Base-by-base conservation (phyloP, 2,329 filamentous ascomycete species). In the Fusarium palustre region DNA sequence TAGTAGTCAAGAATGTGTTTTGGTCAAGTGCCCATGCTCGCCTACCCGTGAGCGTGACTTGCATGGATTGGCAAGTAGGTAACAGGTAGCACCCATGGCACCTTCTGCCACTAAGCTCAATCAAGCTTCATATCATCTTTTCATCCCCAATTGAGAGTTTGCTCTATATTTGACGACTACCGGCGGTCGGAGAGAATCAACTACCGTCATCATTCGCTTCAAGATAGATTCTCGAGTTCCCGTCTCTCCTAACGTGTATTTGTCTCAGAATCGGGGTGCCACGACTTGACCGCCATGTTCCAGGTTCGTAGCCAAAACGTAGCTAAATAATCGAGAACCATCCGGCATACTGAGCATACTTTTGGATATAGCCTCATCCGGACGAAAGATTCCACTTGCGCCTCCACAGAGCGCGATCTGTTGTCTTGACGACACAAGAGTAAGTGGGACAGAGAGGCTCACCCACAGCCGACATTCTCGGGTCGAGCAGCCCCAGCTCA, bases 351-450 rank as follows among this genome's bases (percentile, higher is more conserved):
- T 74, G 41, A 75, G 33, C 46, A 54, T 39, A 7, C 18, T 24
- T 31, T 38, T 34, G 18, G 36, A 42, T 36, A 20, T 74, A 89
- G 87, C 85, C 86, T 70, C 87, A 91, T 76, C 91, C 90, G 41
- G 88, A 90, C 77, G 90, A 94, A 77, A 87, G 87, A 67, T 92
- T 97, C 77, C 92, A 88, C 68, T 85, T 97, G 52, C 92, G 94
- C 66, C 84, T 92, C 68, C 94, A 97, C 81, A 90, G 94, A 55
- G 94, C 94, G 45, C 89, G 92, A 65, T 94, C 92, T 25, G 91
- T 97, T 33, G 84, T 96, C 25, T 85, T 97, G 64, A 97, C 93
- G 6, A 85, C 89, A 25, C 86, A 91, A 72, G 95, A 97, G 86
- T 88, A 78, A 80, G 85, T 80, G 30, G 36, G 39, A 54, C 52